Evolutionary conservation across 2,329 filamentous ascomycete species (phyloP).

Genomic region (Colletotrichum noveboracense): DNA sequence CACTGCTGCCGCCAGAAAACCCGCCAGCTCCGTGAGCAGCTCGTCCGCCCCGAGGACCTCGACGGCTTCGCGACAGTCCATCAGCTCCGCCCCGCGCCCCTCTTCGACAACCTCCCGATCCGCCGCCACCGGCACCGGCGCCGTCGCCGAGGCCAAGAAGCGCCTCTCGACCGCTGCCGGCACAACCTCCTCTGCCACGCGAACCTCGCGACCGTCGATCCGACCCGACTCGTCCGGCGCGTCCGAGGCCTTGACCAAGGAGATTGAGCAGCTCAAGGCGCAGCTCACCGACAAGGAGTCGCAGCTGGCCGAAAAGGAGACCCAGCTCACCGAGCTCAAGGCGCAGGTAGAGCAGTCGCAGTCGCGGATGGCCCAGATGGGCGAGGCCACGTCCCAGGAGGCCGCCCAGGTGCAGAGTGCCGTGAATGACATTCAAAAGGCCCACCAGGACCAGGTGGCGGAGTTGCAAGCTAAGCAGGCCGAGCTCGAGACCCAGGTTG

Average conservation of each 20-base stretch:
- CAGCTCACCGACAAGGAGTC: slow-evolving; percentile 64
- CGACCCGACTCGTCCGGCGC: slow-evolving; percentile 40
- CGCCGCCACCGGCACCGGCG: slow-evolving; percentile 35
- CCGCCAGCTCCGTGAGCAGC: slow-evolving; percentile 26
- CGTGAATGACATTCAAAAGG: slow-evolving; percentile 13
- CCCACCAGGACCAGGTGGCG: slow-evolving; percentile 51
- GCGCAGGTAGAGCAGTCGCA: slow-evolving; percentile 60
- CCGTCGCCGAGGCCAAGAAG: slow-evolving; percentile 59
- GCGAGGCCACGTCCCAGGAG: slow-evolving; percentile 53
- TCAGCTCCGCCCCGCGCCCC: slow-evolving; percentile 24
- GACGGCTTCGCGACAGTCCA: slow-evolving; percentile 13
- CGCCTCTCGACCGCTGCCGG: slow-evolving; percentile 57
- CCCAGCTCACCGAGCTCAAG: slow-evolving; percentile 62
- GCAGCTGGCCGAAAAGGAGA: slow-evolving; percentile 62
- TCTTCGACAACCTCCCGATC: slow-evolving; percentile 31
- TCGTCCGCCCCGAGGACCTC: slow-evolving; percentile 13
- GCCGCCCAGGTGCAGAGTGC: slow-evolving; percentile 38
- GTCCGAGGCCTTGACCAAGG: slow-evolving; percentile 52
- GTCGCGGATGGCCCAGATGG: slow-evolving; percentile 60
- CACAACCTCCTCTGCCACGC: slow-evolving; percentile 40
- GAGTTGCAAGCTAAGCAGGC: slow-evolving; percentile 55
- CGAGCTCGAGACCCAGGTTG: slow-evolving; percentile 50
- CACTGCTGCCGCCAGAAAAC: slow-evolving; percentile 35
- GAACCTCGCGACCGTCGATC: slow-evolving; percentile 46
- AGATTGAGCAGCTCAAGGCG: slow-evolving; percentile 64